Evolutionary conservation across 164 flowering plant species (phyloP), one percentile per base, ranked within the genome.

Genomic region (Dillenia turbinata): DNA sequence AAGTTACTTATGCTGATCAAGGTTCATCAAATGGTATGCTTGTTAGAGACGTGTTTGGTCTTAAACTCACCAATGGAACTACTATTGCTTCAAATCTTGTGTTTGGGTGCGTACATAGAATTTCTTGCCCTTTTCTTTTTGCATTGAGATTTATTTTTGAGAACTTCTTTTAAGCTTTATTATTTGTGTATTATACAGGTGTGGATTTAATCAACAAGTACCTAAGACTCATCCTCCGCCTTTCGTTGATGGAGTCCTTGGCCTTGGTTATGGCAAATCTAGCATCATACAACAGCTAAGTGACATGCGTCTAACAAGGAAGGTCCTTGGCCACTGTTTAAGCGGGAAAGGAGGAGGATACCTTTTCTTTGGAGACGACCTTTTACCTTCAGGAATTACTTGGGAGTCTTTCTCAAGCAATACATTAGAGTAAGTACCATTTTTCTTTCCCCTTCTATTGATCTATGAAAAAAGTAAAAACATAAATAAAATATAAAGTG

Each of bases 11-110:
- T 74, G 85, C 90, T 10, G 93, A 87, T 67, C 50, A 49, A 9
- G 88, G 86, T 60, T 82, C 85, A 52, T 83, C 86, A 45, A 16
- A 78, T 49, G 92, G 92, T 50, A 84, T 80, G 49, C 63, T 87
- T 50, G 81, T 87, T 47, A 64, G 52, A 16, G 92, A 87, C 65
- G 9, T 51, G 12, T 66, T 84, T 54, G 74, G 74, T 16, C 65
- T 63, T 14, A 45, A 17, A 52, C 12, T 47, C 52, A 26, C 54
- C 54, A 60, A 48, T 48, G 63, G 63, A 5, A 44, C 17, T 12
- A 46, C 10, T 17, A 54, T n/a, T 61, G 9, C 15, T 44, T 22
- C 65, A 15, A 44, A 63, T 5, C 66, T 87, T 44, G 74, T 71
- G 40, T 85, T 87, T 66, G 92, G 92, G 92, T 87, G 52, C 22